Base-by-base conservation (phyloP, 2,329 filamentous ascomycete species). In the Raffaelea deltoideospora region DNA sequence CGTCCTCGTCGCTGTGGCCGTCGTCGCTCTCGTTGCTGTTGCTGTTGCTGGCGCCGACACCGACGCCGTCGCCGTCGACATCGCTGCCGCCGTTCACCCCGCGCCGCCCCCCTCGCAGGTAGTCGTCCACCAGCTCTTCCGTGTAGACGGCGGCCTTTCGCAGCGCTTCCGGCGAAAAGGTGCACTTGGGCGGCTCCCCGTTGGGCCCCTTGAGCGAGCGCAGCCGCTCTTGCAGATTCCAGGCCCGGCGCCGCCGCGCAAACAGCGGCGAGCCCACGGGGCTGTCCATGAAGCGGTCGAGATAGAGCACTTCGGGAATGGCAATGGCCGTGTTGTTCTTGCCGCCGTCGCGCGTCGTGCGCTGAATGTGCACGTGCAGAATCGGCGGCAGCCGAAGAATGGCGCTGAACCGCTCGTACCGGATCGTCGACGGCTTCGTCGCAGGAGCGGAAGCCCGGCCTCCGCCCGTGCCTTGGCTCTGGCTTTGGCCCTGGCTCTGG, bases 291-390 rank as follows among this genome's bases (percentile, higher is more conserved):
- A 93, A 98, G 21, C 87, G 73, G 56, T 96, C 90, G 37, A 98
- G 65, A 51, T 83, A 93, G 11, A 98, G 67, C 2, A 69, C 77
- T 45, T 90, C 79, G 5, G 79, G 76, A n/a, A 98, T 73, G 17
- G 74, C 67, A 11, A 98, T 71, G 10, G 82, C 74, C 42, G 86
- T 76, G 37, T 74, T 75, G 21, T 86, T 85, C 51, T 93, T 93
- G 31, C 67, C 67, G 7, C 69, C 67, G 44, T 84, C 77, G 35
- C 76, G 84, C 41, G 79, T 76, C 4, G 82, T 78, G 5, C 90
- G 76, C 51, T 93, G 85, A 23, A 98, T 83, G 45, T 86, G 81
- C 31, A 98, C 76, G 49, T 95, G 87, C 15, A 96, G 63, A 23
- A 98, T 72, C 0, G 87, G 86, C 1, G 90, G 86, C 10, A 87